phyloP scores from a whole-genome alignment of 1,139 yeast genomes.

The Lodderomyces margitis region DNA sequence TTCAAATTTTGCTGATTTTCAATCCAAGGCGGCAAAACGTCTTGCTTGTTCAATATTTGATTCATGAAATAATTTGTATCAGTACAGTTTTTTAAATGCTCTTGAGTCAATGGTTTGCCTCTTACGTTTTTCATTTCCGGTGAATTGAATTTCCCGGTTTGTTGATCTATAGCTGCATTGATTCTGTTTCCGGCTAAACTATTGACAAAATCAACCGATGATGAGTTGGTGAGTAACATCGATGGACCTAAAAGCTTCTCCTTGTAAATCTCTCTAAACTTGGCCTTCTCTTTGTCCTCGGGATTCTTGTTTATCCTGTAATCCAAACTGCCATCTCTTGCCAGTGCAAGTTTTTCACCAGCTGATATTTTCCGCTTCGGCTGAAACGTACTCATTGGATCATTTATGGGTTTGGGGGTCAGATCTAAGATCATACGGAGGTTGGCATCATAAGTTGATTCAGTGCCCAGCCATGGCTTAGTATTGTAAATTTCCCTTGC shows the following conservation, averaged over 20 bases:
- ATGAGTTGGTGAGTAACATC: constrained; percentile 31
- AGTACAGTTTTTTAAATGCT: constrained; percentile 59
- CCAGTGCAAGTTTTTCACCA: constrained; percentile 48
- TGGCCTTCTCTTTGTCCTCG: constrained; percentile 39
- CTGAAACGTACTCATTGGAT: constrained; percentile 13
- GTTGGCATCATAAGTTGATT: constrained; percentile 48
- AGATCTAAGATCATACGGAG: constrained; percentile 63
- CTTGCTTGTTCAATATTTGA: constrained; percentile 67
- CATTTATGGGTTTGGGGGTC: constrained; percentile 46
- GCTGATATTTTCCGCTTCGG: constrained; percentile 17
- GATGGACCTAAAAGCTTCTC: constrained; percentile 65
- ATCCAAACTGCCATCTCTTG: constrained; percentile 66
- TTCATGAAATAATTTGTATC: constrained; percentile 45
- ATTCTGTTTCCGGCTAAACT: constrained; percentile 73
- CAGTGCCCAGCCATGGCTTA: constrained; percentile 71
- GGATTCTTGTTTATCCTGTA: constrained; percentile 48
- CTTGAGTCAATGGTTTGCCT: constrained; percentile 57
- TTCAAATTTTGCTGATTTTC: constrained; percentile 69
- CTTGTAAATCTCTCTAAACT: constrained; percentile 59
- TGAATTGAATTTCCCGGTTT: constrained; percentile 62
- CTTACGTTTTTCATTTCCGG: constrained; percentile 48
- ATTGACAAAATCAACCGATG: constrained; percentile 47
- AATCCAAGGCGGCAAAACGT: constrained; percentile 85
- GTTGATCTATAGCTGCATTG: constrained; percentile 63
- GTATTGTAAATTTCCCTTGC: constrained; percentile 45